Evolutionary conservation across 495 filamentous ascomycete genomes (phyloP).

Genomic region (Hypoxylon crocopeplum): DNA sequence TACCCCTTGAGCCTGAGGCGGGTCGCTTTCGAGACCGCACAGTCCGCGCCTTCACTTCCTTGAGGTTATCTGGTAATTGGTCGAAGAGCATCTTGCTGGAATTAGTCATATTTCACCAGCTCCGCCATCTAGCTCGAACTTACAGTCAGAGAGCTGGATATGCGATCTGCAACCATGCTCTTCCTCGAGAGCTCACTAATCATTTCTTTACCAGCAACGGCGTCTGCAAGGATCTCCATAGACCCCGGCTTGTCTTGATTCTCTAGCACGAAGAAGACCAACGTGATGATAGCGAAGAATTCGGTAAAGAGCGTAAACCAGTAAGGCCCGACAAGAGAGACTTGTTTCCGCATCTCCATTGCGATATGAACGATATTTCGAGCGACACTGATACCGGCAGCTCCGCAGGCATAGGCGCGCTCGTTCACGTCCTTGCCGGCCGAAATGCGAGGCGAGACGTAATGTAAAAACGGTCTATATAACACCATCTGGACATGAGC

Average conservation of each 20-base stretch:
- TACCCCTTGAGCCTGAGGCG: slow-evolving; percentile 54
- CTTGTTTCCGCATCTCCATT: slow-evolving; percentile 83
- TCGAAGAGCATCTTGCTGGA: slow-evolving; percentile 72
- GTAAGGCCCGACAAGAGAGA: slow-evolving; percentile 85
- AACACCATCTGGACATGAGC: slow-evolving; percentile 94
- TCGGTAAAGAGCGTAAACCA: slow-evolving; percentile 98
- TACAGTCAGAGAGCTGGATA: slow-evolving; percentile 77
- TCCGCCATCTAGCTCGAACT: slow-evolving; percentile 3
- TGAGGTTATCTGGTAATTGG: slow-evolving; percentile 74
- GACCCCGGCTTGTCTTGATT: slow-evolving; percentile 83
- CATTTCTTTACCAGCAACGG: slow-evolving; percentile 81
- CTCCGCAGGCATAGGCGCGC: slow-evolving; percentile 87
- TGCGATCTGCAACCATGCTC: slow-evolving; percentile 87
- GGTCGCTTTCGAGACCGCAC: slow-evolving; percentile 63
- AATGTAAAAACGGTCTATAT: slow-evolving; percentile 94
- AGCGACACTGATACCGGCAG: slow-evolving; percentile 89
- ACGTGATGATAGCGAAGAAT: slow-evolving; percentile 89
- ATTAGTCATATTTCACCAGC: slow-evolving; percentile 11
- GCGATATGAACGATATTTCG: slow-evolving; percentile 95
- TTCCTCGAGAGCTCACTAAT: slow-evolving; percentile 77
- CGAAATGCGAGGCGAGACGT: slow-evolving; percentile 74
- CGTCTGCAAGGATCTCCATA: slow-evolving; percentile 80
- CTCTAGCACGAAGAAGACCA: slow-evolving; percentile 89
- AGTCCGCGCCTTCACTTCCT: slow-evolving; percentile 47
- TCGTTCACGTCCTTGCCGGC: slow-evolving; percentile 77